These are phyloP conservation scores for Sisymbrium irio DNA, from an alignment of 345 rosid genomes.

Conservation along the genomic window DNA sequence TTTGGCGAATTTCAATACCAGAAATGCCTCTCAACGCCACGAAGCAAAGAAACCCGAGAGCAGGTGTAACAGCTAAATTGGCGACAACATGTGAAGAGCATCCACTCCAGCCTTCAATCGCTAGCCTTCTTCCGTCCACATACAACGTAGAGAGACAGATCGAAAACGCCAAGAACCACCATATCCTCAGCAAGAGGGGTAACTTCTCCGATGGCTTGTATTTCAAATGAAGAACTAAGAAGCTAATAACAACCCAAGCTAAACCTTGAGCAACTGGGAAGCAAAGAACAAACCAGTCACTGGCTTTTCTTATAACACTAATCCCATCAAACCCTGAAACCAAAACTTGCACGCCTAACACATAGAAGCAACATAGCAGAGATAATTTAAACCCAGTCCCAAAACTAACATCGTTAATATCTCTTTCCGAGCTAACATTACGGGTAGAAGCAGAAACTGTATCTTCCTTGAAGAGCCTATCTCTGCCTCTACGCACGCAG, in stretches of 20 bases:
- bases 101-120: constrained; percentile 50
- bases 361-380: constrained; percentile 68
- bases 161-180: constrained; percentile 85
- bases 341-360: constrained; percentile 61
- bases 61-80: constrained; percentile 79
- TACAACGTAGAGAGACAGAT: constrained; percentile 66
- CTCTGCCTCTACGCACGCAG: constrained; percentile 61
- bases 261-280: constrained; percentile 67
- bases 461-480: constrained; percentile 68
- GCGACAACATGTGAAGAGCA: constrained; percentile 64
- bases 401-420: constrained; percentile 42
- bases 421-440: constrained; percentile 44
- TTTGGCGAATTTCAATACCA: constrained; percentile 58
- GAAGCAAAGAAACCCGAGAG: constrained; percentile 81
- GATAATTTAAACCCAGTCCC: constrained; percentile 66
- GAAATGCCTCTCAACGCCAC: constrained; percentile 68
- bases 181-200: constrained; percentile 70
- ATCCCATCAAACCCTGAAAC: constrained; percentile 76
- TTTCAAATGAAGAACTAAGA: constrained; percentile 73
- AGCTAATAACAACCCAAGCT: constrained; percentile 83
- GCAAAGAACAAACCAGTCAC: constrained; percentile 61
- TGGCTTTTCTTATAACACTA: constrained; percentile 50
- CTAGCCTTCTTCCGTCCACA: constrained; percentile 64
- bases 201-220: constrained; percentile 70
- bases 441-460: constrained; percentile 45